Evolutionary conservation across 1,139 yeast genomes (phyloP), one percentile per base, ranked within the genome.

Genomic region (Debaryomyces nepalensis): DNA sequence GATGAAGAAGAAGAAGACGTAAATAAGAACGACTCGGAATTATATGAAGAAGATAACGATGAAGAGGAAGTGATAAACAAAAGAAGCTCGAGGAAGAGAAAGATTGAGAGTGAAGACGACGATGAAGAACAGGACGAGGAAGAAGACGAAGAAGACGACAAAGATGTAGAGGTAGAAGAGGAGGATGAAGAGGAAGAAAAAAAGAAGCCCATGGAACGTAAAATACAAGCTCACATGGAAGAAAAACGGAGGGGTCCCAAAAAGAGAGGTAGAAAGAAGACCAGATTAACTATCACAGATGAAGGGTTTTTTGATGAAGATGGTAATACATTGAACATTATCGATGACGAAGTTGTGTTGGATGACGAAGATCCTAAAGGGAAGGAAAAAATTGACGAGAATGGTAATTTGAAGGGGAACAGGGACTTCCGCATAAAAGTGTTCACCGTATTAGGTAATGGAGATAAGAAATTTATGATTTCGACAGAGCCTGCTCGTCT

Each of bases 401-500:
- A 75, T 45, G 99, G 99, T 15, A 73, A 75, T 42, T 69, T 95
- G 44, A 59, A 64, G 35, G 97, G 87, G 2, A 95, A 81, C n/a
- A 75, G 98, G 51, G 78, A 81, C 54, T 93, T 79, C 66, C 74
- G 93, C 46, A 86, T 89, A 48, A 83, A 91, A 47, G 82, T 95
- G 0, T 93, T 93, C 64, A 87, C 88, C 4, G 77, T 91, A 8
- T 65, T 76, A 33, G 89, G 87, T 4, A 79, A 84, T 45, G 97
- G 96, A 3, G 78, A 81, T 29, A 74, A 82, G 48, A 73, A 84
- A 45, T 93, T 81, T 62, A 90, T 93, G 96, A 78, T 93, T 36
- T 87, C 97, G 2, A 91, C 98, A 0, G 98, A 91, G 59, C 97
- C 97, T 1, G 98, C 99, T 0, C 76, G 98, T 52, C 81, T 91